phyloP scores from a whole-genome alignment of 1,284 basidiomycete genomes.

The Agaricales sp. region DNA sequence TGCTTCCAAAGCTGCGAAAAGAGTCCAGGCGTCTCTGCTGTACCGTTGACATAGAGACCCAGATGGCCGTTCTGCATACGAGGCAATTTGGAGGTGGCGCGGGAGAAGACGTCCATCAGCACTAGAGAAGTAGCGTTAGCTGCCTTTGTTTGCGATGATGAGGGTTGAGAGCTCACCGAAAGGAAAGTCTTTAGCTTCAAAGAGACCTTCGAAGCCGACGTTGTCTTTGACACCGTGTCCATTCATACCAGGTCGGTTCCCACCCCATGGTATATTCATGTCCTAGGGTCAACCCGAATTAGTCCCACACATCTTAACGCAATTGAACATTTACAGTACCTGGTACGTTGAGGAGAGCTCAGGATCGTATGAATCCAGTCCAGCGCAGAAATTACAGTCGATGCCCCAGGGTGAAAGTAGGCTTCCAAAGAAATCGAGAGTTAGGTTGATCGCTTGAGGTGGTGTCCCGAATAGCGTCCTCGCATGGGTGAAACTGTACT shows the following conservation, averaged over 20 bases:
- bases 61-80: conserved; percentile 16
- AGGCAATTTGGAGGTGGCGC: background rate
- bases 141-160: background rate
- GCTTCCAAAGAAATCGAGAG: conserved; percentile 11
- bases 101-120: background rate
- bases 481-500: background rate
- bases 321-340: conserved; percentile 9
- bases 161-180: conserved; percentile 12
- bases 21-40: conserved; percentile 10
- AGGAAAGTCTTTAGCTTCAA: conserved; percentile 7
- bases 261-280: background rate
- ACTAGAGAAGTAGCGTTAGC: background rate
- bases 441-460: conserved; percentile 17
- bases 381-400: conserved; percentile 19
- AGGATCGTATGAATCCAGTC: conserved; percentile 13
- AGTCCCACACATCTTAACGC: background rate
- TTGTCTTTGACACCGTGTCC: conserved; percentile 5
- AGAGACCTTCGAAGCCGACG: conserved; percentile 17
- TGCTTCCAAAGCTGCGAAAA: conserved; percentile 14
- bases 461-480: conserved; percentile 14
- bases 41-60: conserved; percentile 16
- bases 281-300: background rate
- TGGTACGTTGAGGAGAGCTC: conserved; percentile 17
- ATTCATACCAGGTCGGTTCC: background rate
- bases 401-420: conserved; percentile 12